These are phyloP conservation scores for Acanthamoeba triangularis DNA, from an alignment of 208 protist genomes.

Conservation along the genomic window DNA sequence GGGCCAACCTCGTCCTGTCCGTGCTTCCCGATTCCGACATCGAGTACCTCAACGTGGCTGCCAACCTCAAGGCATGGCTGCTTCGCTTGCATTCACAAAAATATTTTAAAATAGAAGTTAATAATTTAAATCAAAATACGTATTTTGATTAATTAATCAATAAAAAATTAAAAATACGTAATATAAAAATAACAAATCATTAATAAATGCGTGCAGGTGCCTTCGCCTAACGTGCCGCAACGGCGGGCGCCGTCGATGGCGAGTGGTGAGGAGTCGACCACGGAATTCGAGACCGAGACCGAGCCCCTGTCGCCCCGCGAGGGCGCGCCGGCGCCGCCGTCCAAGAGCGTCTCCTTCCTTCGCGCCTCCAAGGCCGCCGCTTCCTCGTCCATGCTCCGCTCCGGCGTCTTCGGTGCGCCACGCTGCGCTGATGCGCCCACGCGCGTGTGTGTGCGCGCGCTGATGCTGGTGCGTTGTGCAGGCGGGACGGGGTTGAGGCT, in stretches of 20 bases:
- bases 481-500: neutral
- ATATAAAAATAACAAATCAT: too few species aligned
- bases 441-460: neutral
- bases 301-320: neutral
- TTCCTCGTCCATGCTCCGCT: neutral
- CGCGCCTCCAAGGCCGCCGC: neutral
- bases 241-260: neutral
- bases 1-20: neutral
- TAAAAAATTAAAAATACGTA: too few species aligned
- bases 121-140: too few species aligned
- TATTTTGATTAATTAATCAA: too few species aligned
- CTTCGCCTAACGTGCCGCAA: neutral
- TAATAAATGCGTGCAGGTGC: neutral
- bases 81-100: neutral
- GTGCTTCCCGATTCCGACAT: neutral
- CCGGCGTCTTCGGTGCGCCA: neutral
- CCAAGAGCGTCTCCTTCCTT: neutral
- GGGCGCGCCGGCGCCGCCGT: neutral
- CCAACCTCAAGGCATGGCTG: neutral
- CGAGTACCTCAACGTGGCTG: constrained; percentile 22
- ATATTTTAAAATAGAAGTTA: too few species aligned
- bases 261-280: neutral
- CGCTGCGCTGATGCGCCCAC: neutral
- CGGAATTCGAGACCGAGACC: too few species aligned
- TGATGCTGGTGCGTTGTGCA: neutral